Evolutionary conservation across 768 basidiomycete genomes (phyloP).

Genomic region (Crassisporium funariophilum): DNA sequence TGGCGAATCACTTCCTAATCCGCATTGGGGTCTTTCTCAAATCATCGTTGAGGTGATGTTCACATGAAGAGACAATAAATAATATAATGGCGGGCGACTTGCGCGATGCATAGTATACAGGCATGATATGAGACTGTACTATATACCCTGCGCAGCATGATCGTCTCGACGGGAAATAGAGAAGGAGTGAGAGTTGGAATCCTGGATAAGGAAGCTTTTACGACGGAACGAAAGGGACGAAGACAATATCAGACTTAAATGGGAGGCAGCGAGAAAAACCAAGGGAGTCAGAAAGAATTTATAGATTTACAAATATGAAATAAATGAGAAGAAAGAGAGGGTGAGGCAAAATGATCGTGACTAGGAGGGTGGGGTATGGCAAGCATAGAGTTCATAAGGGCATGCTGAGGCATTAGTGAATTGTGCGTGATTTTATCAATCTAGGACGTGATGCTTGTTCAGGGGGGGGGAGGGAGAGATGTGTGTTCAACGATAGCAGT

Average conservation of each 20-base stretch:
- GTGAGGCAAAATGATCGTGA: slow-evolving; percentile 13
- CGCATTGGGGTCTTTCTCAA: too few species aligned
- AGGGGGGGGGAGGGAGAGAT: slow-evolving; percentile 5
- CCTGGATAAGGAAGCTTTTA: slow-evolving; percentile 16
- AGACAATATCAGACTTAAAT: slow-evolving; percentile 5
- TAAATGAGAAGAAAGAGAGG: slow-evolving; percentile 15
- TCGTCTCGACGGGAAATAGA: slow-evolving; percentile 17
- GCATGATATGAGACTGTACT: slow-evolving; percentile 25
- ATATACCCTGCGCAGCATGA: slow-evolving; percentile 30
- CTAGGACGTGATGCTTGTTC: slow-evolving; percentile 20
- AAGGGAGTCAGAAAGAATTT: slow-evolving; percentile 15
- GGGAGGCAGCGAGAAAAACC: slow-evolving; percentile 8
- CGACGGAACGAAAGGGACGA: slow-evolving; percentile 23
- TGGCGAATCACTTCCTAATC: too few species aligned
- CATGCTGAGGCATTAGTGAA: slow-evolving; percentile 22
- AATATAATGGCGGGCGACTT: slow-evolving; percentile 32
- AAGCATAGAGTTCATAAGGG: slow-evolving; percentile 30
- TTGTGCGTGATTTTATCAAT: slow-evolving; percentile 16
- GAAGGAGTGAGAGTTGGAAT: slow-evolving; percentile 22
- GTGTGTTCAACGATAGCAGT: slow-evolving; percentile 27
- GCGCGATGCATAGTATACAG: slow-evolving; percentile 40
- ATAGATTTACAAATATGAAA: slow-evolving; percentile 11
- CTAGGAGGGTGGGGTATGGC: slow-evolving; percentile 15
- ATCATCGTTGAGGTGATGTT: too few species aligned
- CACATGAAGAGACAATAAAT: too few species aligned